Evolutionary conservation across 345 rosid species (phyloP).

Genomic region (Rubroshorea leprosula): DNA sequence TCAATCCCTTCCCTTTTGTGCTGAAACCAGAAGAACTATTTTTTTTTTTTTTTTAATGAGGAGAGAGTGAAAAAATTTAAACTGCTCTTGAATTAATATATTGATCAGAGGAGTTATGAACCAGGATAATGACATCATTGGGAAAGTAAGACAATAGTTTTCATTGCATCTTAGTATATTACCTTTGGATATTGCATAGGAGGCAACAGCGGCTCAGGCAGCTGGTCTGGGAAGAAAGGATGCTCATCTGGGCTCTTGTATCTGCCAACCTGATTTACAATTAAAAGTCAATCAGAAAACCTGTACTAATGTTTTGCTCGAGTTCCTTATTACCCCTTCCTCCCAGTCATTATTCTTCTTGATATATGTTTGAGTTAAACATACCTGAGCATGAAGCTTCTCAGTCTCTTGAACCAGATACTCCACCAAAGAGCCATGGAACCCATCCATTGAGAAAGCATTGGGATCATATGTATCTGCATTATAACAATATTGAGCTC

Average conservation of each 20-base stretch:
- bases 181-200: constrained; percentile 66
- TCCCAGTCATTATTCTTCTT: background rate
- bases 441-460: constrained; percentile 67
- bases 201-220: constrained; percentile 71
- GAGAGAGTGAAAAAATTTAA: background rate
- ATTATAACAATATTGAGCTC: constrained; percentile 82
- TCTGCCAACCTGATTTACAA: constrained; percentile 58
- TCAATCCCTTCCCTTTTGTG: no score
- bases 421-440: constrained; percentile 79
- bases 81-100: background rate
- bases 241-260: constrained; percentile 90
- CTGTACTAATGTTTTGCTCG: background rate
- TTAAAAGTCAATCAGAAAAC: constrained; percentile 7
- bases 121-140: background rate
- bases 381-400: constrained; percentile 79
- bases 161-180: background rate
- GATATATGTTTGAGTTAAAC: background rate
- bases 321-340: background rate
- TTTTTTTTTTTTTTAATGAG: background rate
- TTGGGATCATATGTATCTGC: constrained; percentile 76
- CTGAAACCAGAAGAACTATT: constrained; percentile 1
- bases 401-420: constrained; percentile 79
- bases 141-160: background rate
- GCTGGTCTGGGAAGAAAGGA: constrained; percentile 69
- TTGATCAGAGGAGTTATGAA: background rate